Conservation (phyloP, 441 rosid species). For the Arabidopsis hybrid region DNA sequence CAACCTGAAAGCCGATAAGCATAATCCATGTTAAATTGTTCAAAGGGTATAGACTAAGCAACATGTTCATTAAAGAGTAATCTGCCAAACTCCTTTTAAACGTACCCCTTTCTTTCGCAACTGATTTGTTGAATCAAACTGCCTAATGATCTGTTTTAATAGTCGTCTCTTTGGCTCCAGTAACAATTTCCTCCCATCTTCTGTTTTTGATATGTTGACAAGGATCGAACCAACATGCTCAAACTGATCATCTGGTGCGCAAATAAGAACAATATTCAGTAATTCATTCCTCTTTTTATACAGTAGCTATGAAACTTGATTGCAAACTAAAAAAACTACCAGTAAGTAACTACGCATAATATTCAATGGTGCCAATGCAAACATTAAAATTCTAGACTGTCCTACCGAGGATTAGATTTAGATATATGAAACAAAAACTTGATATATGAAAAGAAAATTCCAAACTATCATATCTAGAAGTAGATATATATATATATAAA, state of each 20-base stretch:
- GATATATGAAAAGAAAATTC: background rate
- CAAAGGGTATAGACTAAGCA: background rate
- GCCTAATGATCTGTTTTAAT: constrained; percentile 84
- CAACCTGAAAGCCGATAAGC: constrained; percentile 62
- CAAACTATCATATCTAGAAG: background rate
- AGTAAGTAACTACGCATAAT: constrained; percentile 1
- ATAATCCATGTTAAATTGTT: constrained; percentile 6
- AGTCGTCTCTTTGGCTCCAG: constrained; percentile 80
- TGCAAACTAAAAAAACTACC: background rate
- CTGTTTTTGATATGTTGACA: constrained; percentile 87
- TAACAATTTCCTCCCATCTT: constrained; percentile 77
- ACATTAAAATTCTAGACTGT: background rate
- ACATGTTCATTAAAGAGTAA: constrained; percentile 5
- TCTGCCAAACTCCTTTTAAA: constrained; percentile 4
- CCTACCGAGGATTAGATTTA: background rate
- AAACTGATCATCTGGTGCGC: constrained; percentile 80
- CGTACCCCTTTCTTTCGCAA: constrained; percentile 87
- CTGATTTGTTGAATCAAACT: constrained; percentile 71
- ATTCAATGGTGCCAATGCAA: background rate
- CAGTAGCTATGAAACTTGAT: background rate
- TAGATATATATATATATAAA: background rate
- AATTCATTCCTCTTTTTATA: background rate
- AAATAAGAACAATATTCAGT: background rate
- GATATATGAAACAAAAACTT: background rate
- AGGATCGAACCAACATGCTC: constrained; percentile 93